Conservation (phyloP, 2,329 filamentous ascomycete genomes). For the Claviceps arundinis region DNA sequence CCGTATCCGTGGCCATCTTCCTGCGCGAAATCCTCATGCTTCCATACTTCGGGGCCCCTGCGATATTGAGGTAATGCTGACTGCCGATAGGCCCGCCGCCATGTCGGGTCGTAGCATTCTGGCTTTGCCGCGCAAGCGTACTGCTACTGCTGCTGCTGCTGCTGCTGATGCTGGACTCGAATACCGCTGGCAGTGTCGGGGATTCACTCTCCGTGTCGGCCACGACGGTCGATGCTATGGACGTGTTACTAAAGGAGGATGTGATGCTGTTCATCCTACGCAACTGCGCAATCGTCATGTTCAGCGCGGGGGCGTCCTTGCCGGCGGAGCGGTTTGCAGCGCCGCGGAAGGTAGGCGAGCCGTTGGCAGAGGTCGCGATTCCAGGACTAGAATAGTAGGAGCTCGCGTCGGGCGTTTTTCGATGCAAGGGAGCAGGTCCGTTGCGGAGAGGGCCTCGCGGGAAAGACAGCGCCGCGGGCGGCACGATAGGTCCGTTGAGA, state of each 20-base stretch:
- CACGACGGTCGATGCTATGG: slow-evolving; percentile 18
- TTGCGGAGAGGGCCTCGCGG: slow-evolving; percentile 9
- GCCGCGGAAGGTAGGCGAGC: slow-evolving; percentile 12
- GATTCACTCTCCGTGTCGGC: slow-evolving; percentile 20
- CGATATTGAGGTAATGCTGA: slow-evolving; percentile 33
- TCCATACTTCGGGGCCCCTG: slow-evolving; percentile 8
- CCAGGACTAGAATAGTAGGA: slow-evolving; percentile 13
- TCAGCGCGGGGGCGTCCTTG: slow-evolving; percentile 15
- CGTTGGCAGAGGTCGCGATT: slow-evolving; percentile 8
- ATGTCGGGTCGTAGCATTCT: no score
- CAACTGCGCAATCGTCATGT: slow-evolving; percentile 36
- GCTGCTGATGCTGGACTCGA: slow-evolving; percentile 23
- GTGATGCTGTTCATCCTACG: slow-evolving; percentile 44
- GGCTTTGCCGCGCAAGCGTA: no score
- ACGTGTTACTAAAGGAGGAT: slow-evolving; percentile 30
- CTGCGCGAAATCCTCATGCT: slow-evolving; percentile 8
- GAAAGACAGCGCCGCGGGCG: slow-evolving; percentile 17
- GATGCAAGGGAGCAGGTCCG: slow-evolving; percentile 8
- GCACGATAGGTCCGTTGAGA: slow-evolving; percentile 15
- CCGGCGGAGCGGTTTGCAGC: slow-evolving; percentile 7
- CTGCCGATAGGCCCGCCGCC: slow-evolving; percentile 20
- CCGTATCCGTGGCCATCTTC: background rate
- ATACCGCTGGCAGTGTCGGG: slow-evolving; percentile 24
- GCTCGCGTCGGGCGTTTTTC: slow-evolving; percentile 14
- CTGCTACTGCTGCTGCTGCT: background rate